A percentile compares a stretch with the other conserved stretches of the same genome.
phyloP scores from a whole-genome alignment of 345 rosid species.

The Rhizophora apiculata region DNA sequence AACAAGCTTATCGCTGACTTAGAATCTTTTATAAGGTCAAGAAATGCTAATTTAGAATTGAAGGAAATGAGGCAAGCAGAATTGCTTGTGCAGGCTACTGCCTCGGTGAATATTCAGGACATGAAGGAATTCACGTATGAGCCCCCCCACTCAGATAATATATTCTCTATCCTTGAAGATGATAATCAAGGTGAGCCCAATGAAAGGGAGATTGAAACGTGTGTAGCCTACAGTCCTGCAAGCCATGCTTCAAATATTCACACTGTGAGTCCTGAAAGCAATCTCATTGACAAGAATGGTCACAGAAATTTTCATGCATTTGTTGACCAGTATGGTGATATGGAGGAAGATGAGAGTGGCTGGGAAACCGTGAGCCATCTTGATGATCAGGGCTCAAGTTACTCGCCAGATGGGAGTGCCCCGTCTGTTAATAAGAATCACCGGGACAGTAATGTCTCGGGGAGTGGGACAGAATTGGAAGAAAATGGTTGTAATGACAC shows the following conservation, averaged over 20 bases:
- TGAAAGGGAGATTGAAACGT: constrained; percentile 42
- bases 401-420: constrained; percentile 60
- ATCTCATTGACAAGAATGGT: constrained; percentile 29
- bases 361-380: constrained; percentile 96
- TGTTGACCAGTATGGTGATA: constrained; percentile 40
- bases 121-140: constrained; percentile 59
- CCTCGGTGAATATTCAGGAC: constrained; percentile 46
- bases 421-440: constrained; percentile 45
- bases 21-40: constrained; percentile 48
- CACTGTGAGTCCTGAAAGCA: constrained; percentile 49
- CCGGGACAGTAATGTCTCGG: constrained; percentile 46
- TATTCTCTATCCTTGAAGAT: constrained; percentile 61
- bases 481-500: constrained; percentile 53
- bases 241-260: constrained; percentile 51
- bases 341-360: constrained; percentile 87
- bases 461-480: constrained; percentile 57
- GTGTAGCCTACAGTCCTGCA: constrained; percentile 37
- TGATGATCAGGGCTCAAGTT: constrained; percentile 78
- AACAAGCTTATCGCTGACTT: constrained; percentile 56
- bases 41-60: constrained; percentile 34
- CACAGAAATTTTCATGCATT: constrained; percentile 39
- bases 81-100: constrained; percentile 48
- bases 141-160: constrained; percentile 60
- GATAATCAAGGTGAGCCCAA: constrained; percentile 40
- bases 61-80: constrained; percentile 46